A percentile compares a stretch with the other conserved stretches of the same genome.
These are phyloP conservation scores for Ganoderma resinaceum DNA, from an alignment of 1,284 basidiomycete species.

Conservation along the genomic window DNA sequence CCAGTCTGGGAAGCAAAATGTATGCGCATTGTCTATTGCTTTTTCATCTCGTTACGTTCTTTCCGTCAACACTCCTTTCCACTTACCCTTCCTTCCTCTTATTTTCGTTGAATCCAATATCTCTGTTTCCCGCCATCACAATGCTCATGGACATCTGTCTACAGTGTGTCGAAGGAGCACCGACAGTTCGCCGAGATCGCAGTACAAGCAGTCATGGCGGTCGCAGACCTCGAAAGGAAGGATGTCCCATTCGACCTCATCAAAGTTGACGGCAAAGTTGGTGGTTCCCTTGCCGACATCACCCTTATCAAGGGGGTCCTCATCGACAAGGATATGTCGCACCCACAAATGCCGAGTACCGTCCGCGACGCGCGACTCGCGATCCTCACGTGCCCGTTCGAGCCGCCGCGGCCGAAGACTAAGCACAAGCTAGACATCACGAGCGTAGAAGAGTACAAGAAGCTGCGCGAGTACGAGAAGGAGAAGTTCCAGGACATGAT, in stretches of 20 bases:
- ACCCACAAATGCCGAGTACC: conserved; percentile 95
- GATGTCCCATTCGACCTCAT: conserved; percentile 99
- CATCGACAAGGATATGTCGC: conserved; percentile 99
- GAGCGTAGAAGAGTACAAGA: conserved; percentile 97
- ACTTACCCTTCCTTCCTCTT: conserved; percentile 7
- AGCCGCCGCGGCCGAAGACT: conserved; percentile 98
- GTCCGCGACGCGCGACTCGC: conserved; percentile 93
- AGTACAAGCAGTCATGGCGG: conserved; percentile 94
- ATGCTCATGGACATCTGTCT: conserved; percentile 12
- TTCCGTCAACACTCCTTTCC: background rate
- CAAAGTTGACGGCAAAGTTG: conserved; percentile 99
- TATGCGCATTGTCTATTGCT: conserved; percentile 44
- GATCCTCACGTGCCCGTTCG: conserved; percentile 98
- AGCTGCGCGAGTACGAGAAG: conserved; percentile 94
- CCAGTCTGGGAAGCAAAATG: conserved; percentile 98
- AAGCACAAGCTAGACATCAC: conserved; percentile 99
- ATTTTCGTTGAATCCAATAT: background rate
- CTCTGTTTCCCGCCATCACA: no score
- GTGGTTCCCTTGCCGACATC: conserved; percentile 95
- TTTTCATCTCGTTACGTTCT: background rate
- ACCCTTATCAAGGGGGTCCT: conserved; percentile 94
- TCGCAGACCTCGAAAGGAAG: conserved; percentile 93
- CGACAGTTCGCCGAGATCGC: conserved; percentile 97
- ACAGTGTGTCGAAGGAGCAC: conserved; percentile 95
- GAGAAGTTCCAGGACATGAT: conserved; percentile 98